Percentiles rank a stretch among this genome's conserved stretches.
phyloP scores from a whole-genome alignment of 2,329 filamentous ascomycete genomes.

The Pleomassaria siparia region DNA sequence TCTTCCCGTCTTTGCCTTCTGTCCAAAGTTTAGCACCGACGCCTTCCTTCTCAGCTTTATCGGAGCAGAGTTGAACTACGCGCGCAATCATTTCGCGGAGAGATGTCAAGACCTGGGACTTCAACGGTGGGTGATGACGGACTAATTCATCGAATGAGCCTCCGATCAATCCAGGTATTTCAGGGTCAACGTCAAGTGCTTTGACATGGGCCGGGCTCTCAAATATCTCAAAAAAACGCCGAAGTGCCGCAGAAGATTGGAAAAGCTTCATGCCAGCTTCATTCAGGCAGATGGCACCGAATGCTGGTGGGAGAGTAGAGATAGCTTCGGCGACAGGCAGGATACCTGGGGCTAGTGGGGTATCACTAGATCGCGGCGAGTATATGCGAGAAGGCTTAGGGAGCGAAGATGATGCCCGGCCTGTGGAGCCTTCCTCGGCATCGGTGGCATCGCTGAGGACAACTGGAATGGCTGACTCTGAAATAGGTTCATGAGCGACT shows the following conservation, averaged over 20 bases:
- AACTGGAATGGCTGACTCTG: slow-evolving; percentile 20
- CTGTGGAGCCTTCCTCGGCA: slow-evolving; percentile 8
- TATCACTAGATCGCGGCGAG: slow-evolving; percentile 24
- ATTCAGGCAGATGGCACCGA: slow-evolving; percentile 93
- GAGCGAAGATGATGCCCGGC: slow-evolving; percentile 5
- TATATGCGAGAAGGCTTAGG: slow-evolving; percentile 20
- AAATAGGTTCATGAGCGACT: slow-evolving; percentile 56
- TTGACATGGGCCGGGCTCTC: slow-evolving; percentile 88
- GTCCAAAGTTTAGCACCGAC: slow-evolving; percentile 80
- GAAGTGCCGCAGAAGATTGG: slow-evolving; percentile 76
- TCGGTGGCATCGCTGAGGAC: no score
- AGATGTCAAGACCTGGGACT: slow-evolving; percentile 77
- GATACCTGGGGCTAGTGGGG: slow-evolving; percentile 66
- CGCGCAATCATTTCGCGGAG: slow-evolving; percentile 86
- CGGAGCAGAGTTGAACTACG: slow-evolving; percentile 72
- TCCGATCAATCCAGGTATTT: slow-evolving; percentile 73
- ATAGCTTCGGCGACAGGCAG: slow-evolving; percentile 89
- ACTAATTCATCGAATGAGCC: slow-evolving; percentile 90
- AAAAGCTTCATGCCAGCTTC: slow-evolving; percentile 85
- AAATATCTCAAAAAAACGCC: slow-evolving; percentile 94
- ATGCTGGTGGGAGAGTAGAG: slow-evolving; percentile 78
- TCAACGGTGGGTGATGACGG: slow-evolving; percentile 85
- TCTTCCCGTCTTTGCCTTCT: slow-evolving; percentile 59
- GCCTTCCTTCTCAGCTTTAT: slow-evolving; percentile 67
- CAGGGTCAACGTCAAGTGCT: slow-evolving; percentile 73